A percentile compares a stretch with the other conserved stretches of the same genome.
These are phyloP conservation scores for Akanthomyces lecanii DNA, from an alignment of 2,329 filamentous ascomycete species.

Conservation along the genomic window DNA sequence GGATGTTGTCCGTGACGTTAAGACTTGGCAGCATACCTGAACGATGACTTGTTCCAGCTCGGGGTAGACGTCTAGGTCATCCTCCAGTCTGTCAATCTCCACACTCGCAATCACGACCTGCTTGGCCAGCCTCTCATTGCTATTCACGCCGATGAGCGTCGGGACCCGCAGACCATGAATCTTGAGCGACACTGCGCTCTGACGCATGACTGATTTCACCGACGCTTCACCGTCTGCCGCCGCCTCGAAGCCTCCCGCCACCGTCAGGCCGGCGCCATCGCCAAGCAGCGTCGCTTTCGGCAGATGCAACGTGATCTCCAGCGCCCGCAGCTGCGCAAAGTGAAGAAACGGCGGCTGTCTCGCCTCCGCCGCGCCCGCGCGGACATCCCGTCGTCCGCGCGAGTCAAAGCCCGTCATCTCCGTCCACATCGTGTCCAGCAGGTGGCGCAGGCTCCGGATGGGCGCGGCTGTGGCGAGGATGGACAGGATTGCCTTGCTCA, in stretches of 20 bases:
- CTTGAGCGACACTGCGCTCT: conserved; percentile 33
- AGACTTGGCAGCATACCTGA: conserved; percentile 43
- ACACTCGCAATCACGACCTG: conserved; percentile 63
- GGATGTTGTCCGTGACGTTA: background rate
- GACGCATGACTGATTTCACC: conserved; percentile 26
- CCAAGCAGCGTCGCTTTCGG: conserved; percentile 68
- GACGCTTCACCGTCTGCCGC: conserved; percentile 21
- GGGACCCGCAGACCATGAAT: conserved; percentile 59
- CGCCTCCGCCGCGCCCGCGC: background rate
- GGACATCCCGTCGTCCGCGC: conserved; percentile 12
- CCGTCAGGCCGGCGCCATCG: conserved; percentile 51
- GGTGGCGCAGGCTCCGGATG: conserved; percentile 22
- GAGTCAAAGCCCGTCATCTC: conserved; percentile 27
- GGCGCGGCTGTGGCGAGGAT: conserved; percentile 35
- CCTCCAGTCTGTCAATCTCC: conserved; percentile 52
- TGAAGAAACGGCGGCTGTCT: conserved; percentile 28
- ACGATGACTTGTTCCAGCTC: conserved; percentile 57
- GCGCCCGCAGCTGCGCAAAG: conserved; percentile 34
- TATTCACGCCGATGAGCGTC: conserved; percentile 67
- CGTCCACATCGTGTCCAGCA: conserved; percentile 32
- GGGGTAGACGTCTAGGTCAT: conserved; percentile 46
- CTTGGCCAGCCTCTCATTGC: conserved; percentile 62
- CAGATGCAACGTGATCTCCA: conserved; percentile 52
- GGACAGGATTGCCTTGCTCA: conserved; percentile 61
- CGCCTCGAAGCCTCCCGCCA: conserved; percentile 38